Percentiles rank a stretch among this genome's conserved stretches.
These are phyloP conservation scores for Colletotrichum tanaceti DNA, from an alignment of 2,329 filamentous ascomycete genomes.

Conservation along the genomic window DNA sequence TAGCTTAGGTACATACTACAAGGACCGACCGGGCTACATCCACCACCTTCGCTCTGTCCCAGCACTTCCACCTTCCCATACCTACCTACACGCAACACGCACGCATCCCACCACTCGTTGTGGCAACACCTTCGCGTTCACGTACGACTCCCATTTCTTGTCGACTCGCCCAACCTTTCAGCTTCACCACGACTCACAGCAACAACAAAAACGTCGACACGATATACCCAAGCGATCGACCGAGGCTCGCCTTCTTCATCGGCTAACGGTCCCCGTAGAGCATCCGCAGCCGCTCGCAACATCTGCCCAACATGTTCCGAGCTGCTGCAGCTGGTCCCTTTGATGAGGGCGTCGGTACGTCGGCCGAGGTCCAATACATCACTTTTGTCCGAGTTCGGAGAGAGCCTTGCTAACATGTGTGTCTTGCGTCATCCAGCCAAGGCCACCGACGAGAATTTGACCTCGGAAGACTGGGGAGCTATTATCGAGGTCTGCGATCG, in stretches of 20 bases:
- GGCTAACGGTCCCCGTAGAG: constrained; percentile 3
- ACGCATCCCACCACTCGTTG: neutral
- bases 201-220: too few species aligned
- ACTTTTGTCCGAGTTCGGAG: too few species aligned
- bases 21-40: constrained; percentile 16
- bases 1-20: neutral
- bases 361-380: neutral
- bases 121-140: neutral
- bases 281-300: constrained; percentile 34
- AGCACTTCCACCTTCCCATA: neutral
- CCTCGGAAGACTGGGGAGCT: constrained; percentile 78
- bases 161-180: neutral
- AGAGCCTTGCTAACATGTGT: neutral
- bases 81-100: neutral
- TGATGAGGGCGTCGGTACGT: constrained; percentile 70
- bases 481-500: constrained; percentile 74
- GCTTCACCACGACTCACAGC: neutral
- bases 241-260: too few species aligned
- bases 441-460: constrained; percentile 98
- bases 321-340: constrained; percentile 68
- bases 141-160: neutral
- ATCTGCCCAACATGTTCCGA: constrained; percentile 64
- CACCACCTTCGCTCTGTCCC: constrained; percentile 1
- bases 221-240: too few species aligned
- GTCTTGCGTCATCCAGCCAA: constrained; percentile 58